Evolutionary conservation across 352 stramenopile genomes (phyloP).

Genomic region (Stephanocyclus meneghinianus): DNA sequence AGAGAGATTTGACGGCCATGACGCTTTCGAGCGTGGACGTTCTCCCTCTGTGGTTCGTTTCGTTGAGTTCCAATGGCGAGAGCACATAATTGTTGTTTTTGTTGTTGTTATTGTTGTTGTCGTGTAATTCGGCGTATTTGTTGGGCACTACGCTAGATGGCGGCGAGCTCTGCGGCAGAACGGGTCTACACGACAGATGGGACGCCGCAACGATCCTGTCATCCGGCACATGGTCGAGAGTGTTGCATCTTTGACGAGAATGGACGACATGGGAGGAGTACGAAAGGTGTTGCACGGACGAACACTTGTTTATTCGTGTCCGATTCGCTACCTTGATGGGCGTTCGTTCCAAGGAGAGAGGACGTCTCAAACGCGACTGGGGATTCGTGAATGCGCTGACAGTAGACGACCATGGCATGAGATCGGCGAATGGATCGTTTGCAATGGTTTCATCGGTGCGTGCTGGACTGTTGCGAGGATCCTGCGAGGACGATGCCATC

Average conservation of each 20-base stretch:
- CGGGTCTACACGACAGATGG: neutral
- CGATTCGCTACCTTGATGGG: neutral
- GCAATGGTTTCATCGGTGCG: too few relatives aligned
- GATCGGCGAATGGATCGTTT: conserved; percentile 10
- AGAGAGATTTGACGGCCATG: conserved; percentile 25
- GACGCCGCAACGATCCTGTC: neutral
- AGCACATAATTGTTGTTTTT: neutral
- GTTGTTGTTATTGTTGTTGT: neutral
- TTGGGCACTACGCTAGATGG: neutral
- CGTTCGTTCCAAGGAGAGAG: neutral
- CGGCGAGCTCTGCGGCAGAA: neutral
- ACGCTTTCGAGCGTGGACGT: conserved; percentile 23
- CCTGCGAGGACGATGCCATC: too few relatives aligned
- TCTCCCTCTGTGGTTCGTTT: conserved; percentile 2
- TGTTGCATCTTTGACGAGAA: neutral
- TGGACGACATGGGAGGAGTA: neutral
- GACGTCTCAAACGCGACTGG: neutral
- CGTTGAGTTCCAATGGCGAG: neutral
- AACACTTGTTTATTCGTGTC: neutral
- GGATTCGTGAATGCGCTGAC: too few relatives aligned
- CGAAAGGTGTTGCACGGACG: neutral
- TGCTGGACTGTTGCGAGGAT: too few relatives aligned
- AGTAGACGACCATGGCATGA: neutral
- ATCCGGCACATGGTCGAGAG: neutral
- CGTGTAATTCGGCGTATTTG: neutral